A percentile compares a stretch with the other conserved stretches of the same genome.
Evolutionary conservation across 805 yeast genomes (phyloP).

Genomic region (Saccharomycopsis schoenii): DNA sequence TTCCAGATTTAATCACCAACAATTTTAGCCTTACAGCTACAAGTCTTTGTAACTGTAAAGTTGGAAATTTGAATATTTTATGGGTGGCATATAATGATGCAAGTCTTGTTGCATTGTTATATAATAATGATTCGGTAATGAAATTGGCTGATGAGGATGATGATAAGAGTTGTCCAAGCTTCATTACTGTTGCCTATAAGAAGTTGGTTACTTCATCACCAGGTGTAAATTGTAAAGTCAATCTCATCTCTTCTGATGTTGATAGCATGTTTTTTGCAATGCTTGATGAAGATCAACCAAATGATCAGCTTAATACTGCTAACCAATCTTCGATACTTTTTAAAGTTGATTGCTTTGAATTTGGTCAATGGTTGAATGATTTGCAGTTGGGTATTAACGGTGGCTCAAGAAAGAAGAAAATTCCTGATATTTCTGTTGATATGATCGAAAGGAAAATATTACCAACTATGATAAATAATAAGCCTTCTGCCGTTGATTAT

Average conservation of each 20-base stretch:
- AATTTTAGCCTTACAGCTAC: slow-evolving; percentile 4
- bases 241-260: background rate
- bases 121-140: slow-evolving; percentile 5
- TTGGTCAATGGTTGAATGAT: slow-evolving; percentile 22
- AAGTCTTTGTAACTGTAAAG: background rate
- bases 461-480: background rate
- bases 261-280: slow-evolving; percentile 6
- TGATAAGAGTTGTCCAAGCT: background rate
- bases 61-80: slow-evolving; percentile 6
- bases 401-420: background rate
- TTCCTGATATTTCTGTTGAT: background rate
- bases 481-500: background rate
- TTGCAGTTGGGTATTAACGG: slow-evolving; percentile 11
- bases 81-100: slow-evolving; percentile 5
- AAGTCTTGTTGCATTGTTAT: slow-evolving; percentile 2
- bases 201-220: background rate
- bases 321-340: background rate
- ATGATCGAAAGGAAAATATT: background rate
- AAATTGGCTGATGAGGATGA: slow-evolving; percentile 8
- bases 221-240: background rate
- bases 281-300: background rate
- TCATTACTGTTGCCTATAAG: background rate
- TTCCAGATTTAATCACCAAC: slow-evolving; percentile 1
- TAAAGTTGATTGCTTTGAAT: slow-evolving; percentile 7
- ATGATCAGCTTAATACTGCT: background rate